These are phyloP conservation scores for Solanum chiquidenum DNA, from an alignment of 257 asterid species.

Conservation along the genomic window DNA sequence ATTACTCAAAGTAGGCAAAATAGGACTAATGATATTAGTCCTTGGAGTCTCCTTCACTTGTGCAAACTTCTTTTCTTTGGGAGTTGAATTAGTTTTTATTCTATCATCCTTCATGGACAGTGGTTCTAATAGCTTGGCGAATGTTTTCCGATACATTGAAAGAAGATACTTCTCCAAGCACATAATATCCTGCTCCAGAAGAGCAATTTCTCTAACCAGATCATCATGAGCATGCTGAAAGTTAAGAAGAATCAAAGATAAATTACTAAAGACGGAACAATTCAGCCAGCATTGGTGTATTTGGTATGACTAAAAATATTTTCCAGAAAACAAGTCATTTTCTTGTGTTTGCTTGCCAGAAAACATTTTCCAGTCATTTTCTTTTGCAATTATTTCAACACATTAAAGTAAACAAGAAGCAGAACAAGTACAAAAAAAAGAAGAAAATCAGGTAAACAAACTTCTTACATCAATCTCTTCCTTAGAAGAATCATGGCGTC, in stretches of 20 bases:
- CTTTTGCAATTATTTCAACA: not conserved
- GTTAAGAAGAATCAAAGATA: not conserved
- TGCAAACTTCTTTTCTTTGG: not conserved
- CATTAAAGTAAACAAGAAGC: not conserved
- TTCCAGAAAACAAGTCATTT: not conserved
- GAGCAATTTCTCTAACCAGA: slow-evolving; percentile 57
- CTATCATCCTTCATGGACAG: slow-evolving; percentile 15
- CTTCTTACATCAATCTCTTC: slow-evolving; percentile 24
- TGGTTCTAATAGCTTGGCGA: slow-evolving; percentile 26
- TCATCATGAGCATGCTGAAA: slow-evolving; percentile 60
- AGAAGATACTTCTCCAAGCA: slow-evolving; percentile 74
- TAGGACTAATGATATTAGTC: not conserved
- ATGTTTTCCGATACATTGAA: slow-evolving; percentile 47
- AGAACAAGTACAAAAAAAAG: not conserved
- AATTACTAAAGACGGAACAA: not conserved
- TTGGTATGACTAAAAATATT: not conserved
- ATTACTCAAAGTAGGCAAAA: slow-evolving; percentile 5
- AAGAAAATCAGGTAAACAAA: not conserved
- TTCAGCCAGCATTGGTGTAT: not conserved
- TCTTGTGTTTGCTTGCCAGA: not conserved
- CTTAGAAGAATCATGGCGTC: slow-evolving; percentile 30
- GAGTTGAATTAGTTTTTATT: slow-evolving; percentile 3
- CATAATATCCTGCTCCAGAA: slow-evolving; percentile 59
- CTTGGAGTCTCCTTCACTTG: slow-evolving; percentile 12
- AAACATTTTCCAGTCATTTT: not conserved